Evolutionary conservation across 2,329 filamentous ascomycete species (phyloP), one percentile per base, ranked within the genome.

Genomic region (Sphaceloma murrayae): DNA sequence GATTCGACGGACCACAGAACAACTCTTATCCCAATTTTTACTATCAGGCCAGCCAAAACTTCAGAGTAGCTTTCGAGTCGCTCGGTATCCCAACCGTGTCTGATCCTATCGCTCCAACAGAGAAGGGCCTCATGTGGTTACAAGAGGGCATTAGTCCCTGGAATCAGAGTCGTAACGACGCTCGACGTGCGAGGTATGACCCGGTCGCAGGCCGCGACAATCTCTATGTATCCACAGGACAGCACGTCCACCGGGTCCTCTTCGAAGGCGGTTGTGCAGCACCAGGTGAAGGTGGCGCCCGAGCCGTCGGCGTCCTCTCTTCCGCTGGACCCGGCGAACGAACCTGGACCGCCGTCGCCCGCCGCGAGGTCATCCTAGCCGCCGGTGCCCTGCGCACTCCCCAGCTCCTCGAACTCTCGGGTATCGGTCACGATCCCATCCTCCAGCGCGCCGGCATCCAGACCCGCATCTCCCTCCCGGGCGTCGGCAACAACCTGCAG

Each of bases 1-100:
- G 71, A 6, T 59, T 53, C 5, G 52, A 54, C 3, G 72, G 72
- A 0, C 70, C 72, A 1, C 63, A 74, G n/a, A 67, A 72, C 8
- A 58, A 70, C 22, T 38, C 39, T 8, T 49, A 46, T 19, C 47
- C 47, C 14, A 21, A 42, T 16, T 49, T 49, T 21, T 43, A 46
- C 22, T 49, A 49, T 27, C 47, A 45, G 13, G 44, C 47, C 4
- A 46, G 47, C 19, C 27, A 46, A 31, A 54, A 54, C 36, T 58
- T 62, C 26, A 63, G 62, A 45, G 54, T 54, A 26, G 63, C 58
- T 8, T 48, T 67, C 46, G 60, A 63, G 17, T 53, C 57, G 19
- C 51, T 68, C 2, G 61, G 61, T 13, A 53, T 68, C 10, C 56
- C 58, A 2, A 64, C 58, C 8, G 54, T 56, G 8, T 55, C 56